Conservation (phyloP, 208 protist species). For the Trypanosoma grayi region DNA sequence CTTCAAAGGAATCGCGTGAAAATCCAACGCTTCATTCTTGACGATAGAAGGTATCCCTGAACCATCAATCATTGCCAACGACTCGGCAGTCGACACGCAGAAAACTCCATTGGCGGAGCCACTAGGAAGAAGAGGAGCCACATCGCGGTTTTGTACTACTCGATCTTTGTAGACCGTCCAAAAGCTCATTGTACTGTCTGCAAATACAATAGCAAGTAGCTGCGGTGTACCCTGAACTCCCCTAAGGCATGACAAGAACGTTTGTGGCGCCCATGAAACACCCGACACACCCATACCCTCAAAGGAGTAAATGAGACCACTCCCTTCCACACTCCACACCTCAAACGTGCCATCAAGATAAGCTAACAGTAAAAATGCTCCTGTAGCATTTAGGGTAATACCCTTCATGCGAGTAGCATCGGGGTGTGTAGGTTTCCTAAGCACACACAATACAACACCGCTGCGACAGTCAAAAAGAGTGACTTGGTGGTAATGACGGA, state of each 20-base stretch:
- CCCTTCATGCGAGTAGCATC: slow-evolving; percentile 66
- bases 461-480: slow-evolving; percentile 72
- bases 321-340: slow-evolving; percentile 68
- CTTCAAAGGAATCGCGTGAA: slow-evolving; percentile 9
- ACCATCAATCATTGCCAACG: slow-evolving; percentile 47
- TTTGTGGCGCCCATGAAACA: slow-evolving; percentile 73
- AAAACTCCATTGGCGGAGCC: slow-evolving; percentile 28
- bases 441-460: slow-evolving; percentile 60
- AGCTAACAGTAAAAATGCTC: slow-evolving; percentile 58
- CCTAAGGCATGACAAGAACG: slow-evolving; percentile 48
- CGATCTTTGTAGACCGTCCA: slow-evolving; percentile 83
- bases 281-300: slow-evolving; percentile 64
- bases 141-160: slow-evolving; percentile 63
- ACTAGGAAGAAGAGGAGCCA: slow-evolving; percentile 39
- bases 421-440: slow-evolving; percentile 60
- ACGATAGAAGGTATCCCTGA: slow-evolving; percentile 23
- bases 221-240: slow-evolving; percentile 63
- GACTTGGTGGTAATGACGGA: slow-evolving; percentile 71
- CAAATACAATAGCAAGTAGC: slow-evolving; percentile 70
- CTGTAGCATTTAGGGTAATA: slow-evolving; percentile 47
- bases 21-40: neutral
- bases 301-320: slow-evolving; percentile 68
- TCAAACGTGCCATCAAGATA: slow-evolving; percentile 83
- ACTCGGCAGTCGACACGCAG: slow-evolving; percentile 34
- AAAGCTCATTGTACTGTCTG: slow-evolving; percentile 63